Evolutionary conservation across 306 rosid species (phyloP), one percentile per base, ranked within the genome.

Genomic region (Castanopsis chinensis): DNA sequence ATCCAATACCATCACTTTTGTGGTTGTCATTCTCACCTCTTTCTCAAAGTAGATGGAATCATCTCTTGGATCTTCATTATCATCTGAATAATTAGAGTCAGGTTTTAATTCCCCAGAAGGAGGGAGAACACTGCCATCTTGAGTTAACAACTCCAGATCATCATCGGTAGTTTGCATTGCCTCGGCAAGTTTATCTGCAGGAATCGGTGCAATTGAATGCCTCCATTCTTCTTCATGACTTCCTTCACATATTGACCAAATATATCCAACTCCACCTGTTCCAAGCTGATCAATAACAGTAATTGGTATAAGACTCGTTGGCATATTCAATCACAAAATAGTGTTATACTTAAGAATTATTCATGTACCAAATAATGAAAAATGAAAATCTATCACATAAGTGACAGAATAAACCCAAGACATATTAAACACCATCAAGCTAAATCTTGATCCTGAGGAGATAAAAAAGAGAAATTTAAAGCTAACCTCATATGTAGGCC

Each of bases 121-220:
- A n/a, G 96, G 97, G n/a, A 93, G 91, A 81, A 83, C 35, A 74
- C 84, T 79, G 71, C 83, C 92, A 89, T 90, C 96, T 52, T 72
- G 87, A 81, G 84, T 74, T 23, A 88, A 81, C 76, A 89, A 81
- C 75, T 88, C 97, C 79, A 85, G 64, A 64, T 90, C 98, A 80
- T 93, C 91, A 79, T 93, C 94, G 56, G 83, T 69, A 35, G 84
- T 83, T 80, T 85, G 82, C 75, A 85, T 73, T 67, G 81, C 86
- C 89, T 90, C 94, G 14, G 84, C 86, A 78, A 93, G 86, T 85
- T 90, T 96, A 86, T 93, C 92, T 30, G 89, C 86, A 69, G 98
- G 95, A 85, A 96, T 87, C 68, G 94, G 97, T 4, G 99, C 99
- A 81, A 96, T 94, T 57, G 99, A 96, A 79, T 96, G 99, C 92